These are phyloP conservation scores for Aspergillus saccharolyticus DNA, from an alignment of 495 filamentous ascomycete species.

Conservation along the genomic window DNA sequence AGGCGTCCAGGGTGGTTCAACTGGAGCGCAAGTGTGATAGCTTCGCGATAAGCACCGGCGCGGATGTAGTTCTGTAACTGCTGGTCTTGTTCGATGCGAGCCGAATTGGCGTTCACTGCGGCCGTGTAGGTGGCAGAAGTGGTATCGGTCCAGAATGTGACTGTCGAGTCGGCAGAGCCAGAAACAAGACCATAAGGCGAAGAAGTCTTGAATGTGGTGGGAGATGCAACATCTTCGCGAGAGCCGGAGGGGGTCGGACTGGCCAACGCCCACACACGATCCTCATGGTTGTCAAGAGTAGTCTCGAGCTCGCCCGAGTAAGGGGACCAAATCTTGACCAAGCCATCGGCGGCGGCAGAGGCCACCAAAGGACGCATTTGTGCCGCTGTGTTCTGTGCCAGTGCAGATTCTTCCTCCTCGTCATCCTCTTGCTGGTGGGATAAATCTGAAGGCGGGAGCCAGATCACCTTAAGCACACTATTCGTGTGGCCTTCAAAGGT, in stretches of 20 bases:
- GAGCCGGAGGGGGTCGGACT: constrained; percentile 54
- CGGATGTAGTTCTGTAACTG: constrained; percentile 87
- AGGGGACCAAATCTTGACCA: constrained; percentile 94
- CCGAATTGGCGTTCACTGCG: constrained; percentile 61
- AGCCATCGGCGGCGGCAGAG: constrained; percentile 87
- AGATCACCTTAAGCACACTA: constrained; percentile 87
- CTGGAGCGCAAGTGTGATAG: constrained; percentile 83
- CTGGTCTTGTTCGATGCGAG: constrained; percentile 88
- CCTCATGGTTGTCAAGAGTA: constrained; percentile 93
- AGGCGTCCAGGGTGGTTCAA: constrained; percentile 89
- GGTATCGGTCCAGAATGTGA: constrained; percentile 95
- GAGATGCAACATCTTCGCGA: constrained; percentile 32
- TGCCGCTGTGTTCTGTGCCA: constrained; percentile 21
- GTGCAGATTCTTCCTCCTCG: constrained; percentile 33
- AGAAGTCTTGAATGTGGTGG: constrained; percentile 28
- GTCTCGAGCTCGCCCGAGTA: constrained; percentile 71
- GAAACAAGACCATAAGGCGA: constrained; percentile 71
- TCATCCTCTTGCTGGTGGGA: constrained; percentile 27
- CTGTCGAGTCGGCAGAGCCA: constrained; percentile 79
- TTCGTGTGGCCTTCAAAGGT: constrained; percentile 97
- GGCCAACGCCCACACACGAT: constrained; percentile 84
- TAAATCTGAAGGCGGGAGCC: constrained; percentile 63
- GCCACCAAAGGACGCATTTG: constrained; percentile 58
- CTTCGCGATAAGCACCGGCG: constrained; percentile 77
- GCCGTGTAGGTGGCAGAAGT: constrained; percentile 72